Base-by-base conservation (phyloP, 495 filamentous ascomycete species). In the Penicillium robsamsonii region DNA sequence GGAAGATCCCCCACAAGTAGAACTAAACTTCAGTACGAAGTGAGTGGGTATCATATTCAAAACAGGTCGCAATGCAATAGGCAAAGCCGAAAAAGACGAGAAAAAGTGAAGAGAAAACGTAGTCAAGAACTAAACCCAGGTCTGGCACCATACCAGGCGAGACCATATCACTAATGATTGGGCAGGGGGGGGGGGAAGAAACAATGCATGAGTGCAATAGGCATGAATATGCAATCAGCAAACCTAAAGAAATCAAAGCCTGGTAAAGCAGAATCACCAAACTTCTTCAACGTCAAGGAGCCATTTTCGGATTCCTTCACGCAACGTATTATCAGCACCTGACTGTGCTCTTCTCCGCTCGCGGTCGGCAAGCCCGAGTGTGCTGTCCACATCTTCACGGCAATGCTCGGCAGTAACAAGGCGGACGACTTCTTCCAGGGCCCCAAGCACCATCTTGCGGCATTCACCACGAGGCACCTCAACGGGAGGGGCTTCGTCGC, bases 251-350 rank as follows among this genome's bases (percentile, higher is more conserved):
- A 6, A n/a, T 50, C 56, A 37, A 27, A 33, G 33, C 40, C 3
- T 37, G 29, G 40, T 37, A 45, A 62, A 45, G 38, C 37, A 11
- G 13, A 53, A 57, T 65, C 64, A 79, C 69, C 74, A 76, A 47
- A 70, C 67, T 56, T 80, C 74, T 58, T 86, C 84, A 8, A 84
- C 81, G 60, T 81, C 79, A 43, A 73, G 68, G 57, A 88, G 75
- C 86, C 86, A 89, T 63, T 74, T 79, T 38, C 83, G 76, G 44
- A 89, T 80, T 7, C 84, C 86, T 57, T 89, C 84, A 47, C 84
- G 75, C 48, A 89, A 61, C 9, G 82, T 81, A 58, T 82, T 85
- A 47, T 86, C 83, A 10, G 69, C 68, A 18, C 75, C 75, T 8
- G 58, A 64, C 45, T 69, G 56, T 18, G 67, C 57, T 49, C 71